Percentiles rank a stretch among this genome's conserved stretches.
phyloP scores from a whole-genome alignment of 1,284 basidiomycete species.

The Lignosus rhinocerotis region DNA sequence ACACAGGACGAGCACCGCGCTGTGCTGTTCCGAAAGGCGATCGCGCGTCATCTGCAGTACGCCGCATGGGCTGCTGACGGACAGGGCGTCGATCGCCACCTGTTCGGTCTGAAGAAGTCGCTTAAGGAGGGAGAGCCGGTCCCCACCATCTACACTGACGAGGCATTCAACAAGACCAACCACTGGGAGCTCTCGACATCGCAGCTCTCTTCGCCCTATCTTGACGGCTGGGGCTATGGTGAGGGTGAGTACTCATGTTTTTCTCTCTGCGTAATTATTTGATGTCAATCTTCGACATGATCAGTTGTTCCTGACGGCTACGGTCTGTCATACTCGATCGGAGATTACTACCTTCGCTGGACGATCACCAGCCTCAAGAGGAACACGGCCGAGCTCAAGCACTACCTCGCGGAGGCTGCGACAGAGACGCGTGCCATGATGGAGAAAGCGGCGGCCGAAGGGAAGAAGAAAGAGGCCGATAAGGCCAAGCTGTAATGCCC shows the following conservation, averaged over 20 bases:
- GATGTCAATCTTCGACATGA: slow-evolving; percentile 5
- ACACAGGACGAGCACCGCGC: slow-evolving; percentile 62
- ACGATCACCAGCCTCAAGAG: slow-evolving; percentile 85
- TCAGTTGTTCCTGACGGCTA: slow-evolving; percentile 90
- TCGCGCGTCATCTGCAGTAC: slow-evolving; percentile 84
- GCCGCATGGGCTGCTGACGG: slow-evolving; percentile 91
- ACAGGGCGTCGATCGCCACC: slow-evolving; percentile 93
- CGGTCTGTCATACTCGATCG: slow-evolving; percentile 92
- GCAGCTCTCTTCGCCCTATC: slow-evolving; percentile 80
- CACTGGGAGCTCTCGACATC: slow-evolving; percentile 96
- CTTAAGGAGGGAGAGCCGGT: slow-evolving; percentile 74
- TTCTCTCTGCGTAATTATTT: not conserved
- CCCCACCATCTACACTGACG: slow-evolving; percentile 82
- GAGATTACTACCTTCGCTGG: slow-evolving; percentile 87
- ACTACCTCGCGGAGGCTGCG: slow-evolving; percentile 79
- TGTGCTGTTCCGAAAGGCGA: slow-evolving; percentile 77
- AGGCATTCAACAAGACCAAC: slow-evolving; percentile 66
- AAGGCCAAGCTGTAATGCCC: slow-evolving; percentile 33
- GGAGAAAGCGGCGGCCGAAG: slow-evolving; percentile 54
- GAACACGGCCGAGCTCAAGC: slow-evolving; percentile 63
- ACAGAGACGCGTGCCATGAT: slow-evolving; percentile 77
- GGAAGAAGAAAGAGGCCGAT: slow-evolving; percentile 25
- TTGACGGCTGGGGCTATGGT: slow-evolving; percentile 97
- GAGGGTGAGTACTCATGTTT: slow-evolving; percentile 63
- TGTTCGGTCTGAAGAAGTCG: slow-evolving; percentile 91